Evolutionary conservation across 441 rosid species (phyloP).

Genomic region (Pelargonium citronellum): DNA sequence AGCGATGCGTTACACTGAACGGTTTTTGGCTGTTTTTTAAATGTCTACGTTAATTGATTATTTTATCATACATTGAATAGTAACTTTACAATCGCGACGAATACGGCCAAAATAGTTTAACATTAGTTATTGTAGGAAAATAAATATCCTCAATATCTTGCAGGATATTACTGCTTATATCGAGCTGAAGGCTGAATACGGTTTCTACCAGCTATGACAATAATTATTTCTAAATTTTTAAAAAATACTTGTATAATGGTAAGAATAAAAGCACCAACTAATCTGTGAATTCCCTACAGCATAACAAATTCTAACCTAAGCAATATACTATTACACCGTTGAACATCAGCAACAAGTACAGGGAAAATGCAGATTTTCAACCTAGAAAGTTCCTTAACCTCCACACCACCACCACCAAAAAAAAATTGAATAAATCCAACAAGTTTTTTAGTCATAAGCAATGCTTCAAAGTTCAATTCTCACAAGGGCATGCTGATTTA

Average conservation of each 20-base stretch:
- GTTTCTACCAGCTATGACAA: neutral
- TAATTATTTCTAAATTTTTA: neutral
- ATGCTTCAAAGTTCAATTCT: neutral
- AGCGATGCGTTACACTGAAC: neutral
- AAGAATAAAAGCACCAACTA: neutral
- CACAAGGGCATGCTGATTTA: neutral
- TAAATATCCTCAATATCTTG: too few species aligned
- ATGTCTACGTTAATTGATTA: neutral
- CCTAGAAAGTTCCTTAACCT: neutral
- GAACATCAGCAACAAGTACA: neutral
- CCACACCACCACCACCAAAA: neutral
- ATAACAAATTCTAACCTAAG: neutral
- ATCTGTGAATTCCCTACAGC: slow-evolving; percentile 1
- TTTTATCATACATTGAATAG: neutral
- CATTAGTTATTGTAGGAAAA: neutral
- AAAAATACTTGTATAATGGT: neutral
- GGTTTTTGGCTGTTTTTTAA: neutral
- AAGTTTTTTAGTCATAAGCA: neutral
- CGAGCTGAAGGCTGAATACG: neutral
- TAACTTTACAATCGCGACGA: neutral
- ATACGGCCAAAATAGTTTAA: neutral
- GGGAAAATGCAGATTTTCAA: neutral
- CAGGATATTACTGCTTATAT: neutral
- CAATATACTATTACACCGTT: neutral
- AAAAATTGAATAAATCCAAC: neutral